Conservation (phyloP, 2,329 filamentous ascomycete species). For the Basipetospora chlamydospora region DNA sequence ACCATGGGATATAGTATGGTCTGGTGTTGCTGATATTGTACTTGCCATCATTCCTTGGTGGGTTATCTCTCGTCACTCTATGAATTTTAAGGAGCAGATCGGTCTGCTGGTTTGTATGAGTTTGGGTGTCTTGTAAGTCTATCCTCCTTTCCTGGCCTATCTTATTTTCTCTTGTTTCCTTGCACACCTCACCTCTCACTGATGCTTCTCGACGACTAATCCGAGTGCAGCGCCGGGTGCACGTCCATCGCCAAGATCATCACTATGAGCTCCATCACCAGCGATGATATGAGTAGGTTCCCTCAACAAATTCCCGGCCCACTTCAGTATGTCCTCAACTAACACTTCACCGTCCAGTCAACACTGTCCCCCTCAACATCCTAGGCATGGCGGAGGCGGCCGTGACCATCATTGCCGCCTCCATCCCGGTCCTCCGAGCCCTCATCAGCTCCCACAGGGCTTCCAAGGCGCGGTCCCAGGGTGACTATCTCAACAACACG, state of each 20-base stretch:
- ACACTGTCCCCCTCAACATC: slow-evolving; percentile 10
- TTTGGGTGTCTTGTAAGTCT: slow-evolving; percentile 24
- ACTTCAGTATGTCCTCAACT: not conserved
- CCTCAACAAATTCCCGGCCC: not conserved
- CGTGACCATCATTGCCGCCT: slow-evolving; percentile 8
- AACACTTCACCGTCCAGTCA: slow-evolving; percentile 6
- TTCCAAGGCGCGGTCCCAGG: too few relatives aligned
- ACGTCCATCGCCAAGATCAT: slow-evolving; percentile 18
- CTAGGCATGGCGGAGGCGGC: slow-evolving; percentile 10
- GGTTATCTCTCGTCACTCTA: slow-evolving; percentile 23
- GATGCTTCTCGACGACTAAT: too few relatives aligned
- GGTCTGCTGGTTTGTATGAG: slow-evolving; percentile 26
- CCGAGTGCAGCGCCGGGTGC: slow-evolving; percentile 16
- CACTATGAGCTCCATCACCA: slow-evolving; percentile 9
- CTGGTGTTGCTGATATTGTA: slow-evolving; percentile 22
- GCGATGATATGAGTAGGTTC: not conserved
- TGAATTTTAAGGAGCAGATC: slow-evolving; percentile 25
- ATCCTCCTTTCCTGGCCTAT: not conserved
- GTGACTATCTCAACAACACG: too few relatives aligned
- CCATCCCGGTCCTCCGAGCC: slow-evolving; percentile 7
- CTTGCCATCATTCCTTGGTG: slow-evolving; percentile 25
- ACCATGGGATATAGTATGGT: slow-evolving; percentile 13
- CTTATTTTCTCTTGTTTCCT: not conserved
- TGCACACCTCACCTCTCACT: too few relatives aligned
- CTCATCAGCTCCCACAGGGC: too few relatives aligned